Conservation (phyloP, 108 stramenopile genomes). For the Ochromonas danica region DNA sequence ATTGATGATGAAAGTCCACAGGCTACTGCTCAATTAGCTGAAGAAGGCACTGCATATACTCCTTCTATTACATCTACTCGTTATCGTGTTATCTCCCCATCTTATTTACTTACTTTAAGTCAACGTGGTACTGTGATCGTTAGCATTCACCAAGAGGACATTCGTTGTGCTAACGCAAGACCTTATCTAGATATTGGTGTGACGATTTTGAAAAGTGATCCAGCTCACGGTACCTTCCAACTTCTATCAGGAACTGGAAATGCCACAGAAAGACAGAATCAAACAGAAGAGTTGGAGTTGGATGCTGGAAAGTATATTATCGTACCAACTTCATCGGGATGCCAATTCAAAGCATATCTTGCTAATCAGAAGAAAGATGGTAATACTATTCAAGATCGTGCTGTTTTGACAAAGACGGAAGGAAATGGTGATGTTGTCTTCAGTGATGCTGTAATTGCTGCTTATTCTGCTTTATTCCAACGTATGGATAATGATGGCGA, state of each 20-base stretch:
- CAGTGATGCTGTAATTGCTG: neutral
- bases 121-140: neutral
- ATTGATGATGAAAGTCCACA: neutral
- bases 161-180: slow-evolving; percentile 31
- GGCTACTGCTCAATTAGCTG: neutral
- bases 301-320: slow-evolving; percentile 37
- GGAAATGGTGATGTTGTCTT: slow-evolving; percentile 21
- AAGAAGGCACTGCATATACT: neutral
- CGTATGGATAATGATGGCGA: slow-evolving; percentile 22
- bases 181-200: slow-evolving; percentile 46
- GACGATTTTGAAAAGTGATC: slow-evolving; percentile 24
- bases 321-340: slow-evolving; percentile 39
- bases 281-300: slow-evolving; percentile 35
- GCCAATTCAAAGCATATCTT: slow-evolving; percentile 30
- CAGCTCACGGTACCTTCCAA: slow-evolving; percentile 36
- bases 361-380: neutral
- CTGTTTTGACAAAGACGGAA: neutral
- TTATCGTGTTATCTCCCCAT: neutral
- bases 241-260: slow-evolving; percentile 34
- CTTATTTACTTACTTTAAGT: slow-evolving; percentile 27
- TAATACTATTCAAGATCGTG: slow-evolving; percentile 4
- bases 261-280: slow-evolving; percentile 40
- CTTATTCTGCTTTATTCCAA: neutral
- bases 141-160: slow-evolving; percentile 42
- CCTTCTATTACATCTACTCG: neutral